Percentiles rank a stretch among this genome's conserved stretches.
Evolutionary conservation across 805 yeast genomes (phyloP).

Genomic region (Pichia phayaonensis): DNA sequence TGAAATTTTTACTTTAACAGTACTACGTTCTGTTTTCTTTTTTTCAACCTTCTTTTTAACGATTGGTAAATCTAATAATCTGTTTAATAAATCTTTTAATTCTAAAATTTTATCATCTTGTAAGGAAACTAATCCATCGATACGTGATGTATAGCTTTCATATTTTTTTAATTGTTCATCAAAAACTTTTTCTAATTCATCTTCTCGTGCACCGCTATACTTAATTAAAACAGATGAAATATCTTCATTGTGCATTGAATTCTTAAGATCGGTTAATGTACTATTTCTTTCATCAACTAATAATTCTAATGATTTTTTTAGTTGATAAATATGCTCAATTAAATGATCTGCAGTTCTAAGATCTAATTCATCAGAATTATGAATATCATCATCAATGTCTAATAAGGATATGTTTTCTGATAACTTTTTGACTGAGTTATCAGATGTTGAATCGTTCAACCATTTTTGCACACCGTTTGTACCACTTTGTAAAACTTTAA

Average conservation of each 20-base stretch:
- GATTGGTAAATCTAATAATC: slow-evolving; percentile 39
- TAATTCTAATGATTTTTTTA: slow-evolving; percentile 51
- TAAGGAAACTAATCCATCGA: slow-evolving; percentile 59
- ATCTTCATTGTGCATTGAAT: slow-evolving; percentile 71
- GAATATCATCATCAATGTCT: slow-evolving; percentile 53
- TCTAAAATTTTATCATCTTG: slow-evolving; percentile 45
- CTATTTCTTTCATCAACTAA: slow-evolving; percentile 57
- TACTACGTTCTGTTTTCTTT: slow-evolving; percentile 33
- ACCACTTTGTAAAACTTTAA: slow-evolving; percentile 39
- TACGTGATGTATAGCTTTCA: slow-evolving; percentile 54
- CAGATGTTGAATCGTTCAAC: slow-evolving; percentile 14
- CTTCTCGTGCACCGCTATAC: slow-evolving; percentile 43
- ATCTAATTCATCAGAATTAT: slow-evolving; percentile 4
- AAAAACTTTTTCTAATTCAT: slow-evolving; percentile 43
- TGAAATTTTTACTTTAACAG: slow-evolving; percentile 31
- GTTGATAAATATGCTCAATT: slow-evolving; percentile 46
- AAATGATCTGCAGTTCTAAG: slow-evolving; percentile 27
- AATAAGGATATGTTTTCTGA: slow-evolving; percentile 37
- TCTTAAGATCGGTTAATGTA: slow-evolving; percentile 58
- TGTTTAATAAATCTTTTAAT: slow-evolving; percentile 37
- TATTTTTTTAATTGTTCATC: slow-evolving; percentile 72
- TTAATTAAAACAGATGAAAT: slow-evolving; percentile 68
- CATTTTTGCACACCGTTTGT: slow-evolving; percentile 31
- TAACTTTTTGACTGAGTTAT: not conserved
- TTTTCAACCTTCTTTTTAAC: slow-evolving; percentile 36